Evolutionary conservation across 139 green algal genomes (phyloP), one percentile per base, ranked within the genome.

Genomic region (Parachlorella kessleri): DNA sequence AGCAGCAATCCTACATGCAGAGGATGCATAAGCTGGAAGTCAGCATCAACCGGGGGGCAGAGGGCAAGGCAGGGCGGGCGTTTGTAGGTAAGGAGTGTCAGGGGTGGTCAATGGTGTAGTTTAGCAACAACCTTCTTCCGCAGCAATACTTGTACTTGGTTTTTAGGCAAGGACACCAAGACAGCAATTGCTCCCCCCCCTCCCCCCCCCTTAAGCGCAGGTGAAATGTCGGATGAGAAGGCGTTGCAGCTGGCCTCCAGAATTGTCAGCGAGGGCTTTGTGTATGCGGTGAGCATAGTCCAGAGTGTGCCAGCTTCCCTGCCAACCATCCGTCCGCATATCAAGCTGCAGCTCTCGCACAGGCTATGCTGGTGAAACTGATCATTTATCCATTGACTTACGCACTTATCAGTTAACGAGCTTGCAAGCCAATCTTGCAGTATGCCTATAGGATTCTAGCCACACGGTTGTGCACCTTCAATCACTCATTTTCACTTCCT

Each of bases 221-320:
- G 89, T 6, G 70, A 88, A 42, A 94, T 98, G 89, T 93, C 88
- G 10, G 94, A 98, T 70, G 93, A 98, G 70, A 92, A 92, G 55
- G 86, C 86, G 0, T 35, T 97, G 54, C 86, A 95, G 73, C 74
- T 96, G 71, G 92, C 93, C 2, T 90, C 84, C 59, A 96, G 94
- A 75, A 77, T 96, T 36, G 91, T 85, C 6, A 88, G 80, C 30
- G 93, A 97, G 78, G 87, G 89, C 38, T 96, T 97, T 77, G 73
- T 97, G 75, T 95, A 86, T 48, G 5, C 28, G 76, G 77, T 83
- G 70, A 10, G 14, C 4, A 4, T 10, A 8, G 4, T n/a, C 37
- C n/a, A 8, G 36, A n/a, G 54, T 14, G 67, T 4, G 67, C 3
- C 6, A 42, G 67, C 67, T 55, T 24, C 4, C 66, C 40, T 73